Conservation (phyloP, 768 basidiomycete genomes). For the Suillus spraguei region DNA sequence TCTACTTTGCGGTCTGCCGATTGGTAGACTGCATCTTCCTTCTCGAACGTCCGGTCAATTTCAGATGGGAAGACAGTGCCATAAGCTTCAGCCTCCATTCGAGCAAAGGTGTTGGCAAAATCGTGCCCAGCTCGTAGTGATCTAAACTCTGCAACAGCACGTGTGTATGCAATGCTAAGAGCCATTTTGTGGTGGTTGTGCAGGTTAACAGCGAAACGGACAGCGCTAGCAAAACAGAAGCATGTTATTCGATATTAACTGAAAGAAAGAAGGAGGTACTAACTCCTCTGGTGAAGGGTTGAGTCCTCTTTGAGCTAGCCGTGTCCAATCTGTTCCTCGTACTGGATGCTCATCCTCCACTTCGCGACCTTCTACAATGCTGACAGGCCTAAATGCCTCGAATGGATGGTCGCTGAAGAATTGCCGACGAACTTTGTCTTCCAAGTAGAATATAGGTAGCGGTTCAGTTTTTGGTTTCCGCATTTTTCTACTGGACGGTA, state of each 20-base stretch:
- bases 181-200: conserved; percentile 63
- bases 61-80: conserved; percentile 70
- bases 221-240: conserved; percentile 52
- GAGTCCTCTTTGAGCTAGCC: conserved; percentile 76
- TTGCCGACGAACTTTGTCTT: conserved; percentile 84
- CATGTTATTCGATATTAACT: conserved; percentile 14
- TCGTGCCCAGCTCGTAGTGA: conserved; percentile 85
- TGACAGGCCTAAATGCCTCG: conserved; percentile 83
- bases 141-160: conserved; percentile 84
- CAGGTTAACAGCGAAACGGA: conserved; percentile 81
- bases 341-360: conserved; percentile 60
- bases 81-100: conserved; percentile 75
- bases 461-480: conserved; percentile 49
- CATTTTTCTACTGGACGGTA: conserved; percentile 26
- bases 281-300: conserved; percentile 93
- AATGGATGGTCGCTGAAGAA: conserved; percentile 98
- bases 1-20: conserved; percentile 60
- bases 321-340: conserved; percentile 68
- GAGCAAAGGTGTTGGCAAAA: conserved; percentile 74
- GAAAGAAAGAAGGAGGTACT: conserved; percentile 31
- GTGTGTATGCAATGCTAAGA: conserved; percentile 78
- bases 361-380: conserved; percentile 69
- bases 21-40: conserved; percentile 62
- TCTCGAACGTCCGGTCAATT: conserved; percentile 60
- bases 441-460: conserved; percentile 69